Base-by-base conservation (phyloP, 768 basidiomycete genomes). In the Termitomyces sp. region DNA sequence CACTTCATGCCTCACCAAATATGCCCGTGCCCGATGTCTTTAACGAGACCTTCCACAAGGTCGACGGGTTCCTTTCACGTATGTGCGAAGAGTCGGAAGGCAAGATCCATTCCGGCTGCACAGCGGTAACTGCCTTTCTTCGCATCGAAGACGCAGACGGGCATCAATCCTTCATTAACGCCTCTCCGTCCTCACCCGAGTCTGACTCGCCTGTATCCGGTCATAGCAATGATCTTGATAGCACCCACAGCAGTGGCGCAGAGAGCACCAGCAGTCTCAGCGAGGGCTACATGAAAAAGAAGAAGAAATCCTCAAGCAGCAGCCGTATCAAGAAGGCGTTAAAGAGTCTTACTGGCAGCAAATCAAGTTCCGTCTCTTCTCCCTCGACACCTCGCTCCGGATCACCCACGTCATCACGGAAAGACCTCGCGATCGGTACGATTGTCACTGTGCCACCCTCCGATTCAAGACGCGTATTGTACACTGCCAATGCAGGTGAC, bases 401-500 rank as follows among this genome's bases (percentile, higher is more conserved):
- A 28, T 79, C 77, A 39, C 78, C 78, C 15, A 35, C 65, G 28
- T 57, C 66, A 8, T 66, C 74, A 28, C 66, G 66, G 33, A 77
- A 75, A 67, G 55, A 63, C 32, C 62, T 66, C 28, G 70, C 70
- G 7, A 71, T 76, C 15, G 73, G 74, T 18, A 64, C 68, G 1
- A 67, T 66, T 7, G 69, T 76, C 20, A 72, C 63, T 39, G 69
- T 85, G 28, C 85, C 87, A 39, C 84, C 85, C 15, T 64, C 74
- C 5, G 75, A 71, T 28, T 71, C 87, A 22, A 83, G 87, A 60
- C 87, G 92, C 33, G 91, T 97, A 49, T 77, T 99, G 40, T 99
- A 98, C 73, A 90, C 88, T 57, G 97, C 97, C 45, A 99, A 99
- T 71, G 97, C 93, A 1, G 97, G 97, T 9, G 97, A 99, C 70